Conservation (phyloP, 306 rosid genomes). For the Begonia masoniana region DNA sequence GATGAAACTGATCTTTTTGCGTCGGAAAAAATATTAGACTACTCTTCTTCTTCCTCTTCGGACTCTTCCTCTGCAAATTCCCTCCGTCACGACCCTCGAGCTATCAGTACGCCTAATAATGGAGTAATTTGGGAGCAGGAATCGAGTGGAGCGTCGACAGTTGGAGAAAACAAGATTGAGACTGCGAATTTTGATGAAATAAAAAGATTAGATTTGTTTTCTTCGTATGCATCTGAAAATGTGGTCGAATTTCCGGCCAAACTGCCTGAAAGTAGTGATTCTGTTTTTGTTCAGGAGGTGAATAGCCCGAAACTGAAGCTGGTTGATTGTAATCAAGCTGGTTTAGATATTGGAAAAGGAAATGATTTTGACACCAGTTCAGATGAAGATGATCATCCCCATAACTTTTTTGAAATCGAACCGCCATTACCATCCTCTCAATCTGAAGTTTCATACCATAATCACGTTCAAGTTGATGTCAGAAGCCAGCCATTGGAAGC, state of each 20-base stretch:
- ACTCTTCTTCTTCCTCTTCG: conserved; percentile 11
- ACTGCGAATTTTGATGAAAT: not conserved
- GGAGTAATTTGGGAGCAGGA: not conserved
- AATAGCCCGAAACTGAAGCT: no score
- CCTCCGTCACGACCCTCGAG: not conserved
- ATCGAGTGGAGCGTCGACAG: not conserved
- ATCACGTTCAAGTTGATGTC: not conserved
- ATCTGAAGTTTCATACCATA: not conserved
- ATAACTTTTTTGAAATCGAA: no score
- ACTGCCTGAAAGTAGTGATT: no score
- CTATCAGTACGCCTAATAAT: no score
- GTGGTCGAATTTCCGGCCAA: no score
- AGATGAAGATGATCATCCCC: no score
- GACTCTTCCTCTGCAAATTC: conserved; percentile 1
- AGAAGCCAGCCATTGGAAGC: not conserved
- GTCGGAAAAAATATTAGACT: not conserved
- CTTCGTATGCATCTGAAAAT: no score
- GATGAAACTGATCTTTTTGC: conserved; percentile 9
- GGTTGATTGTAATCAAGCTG: no score
- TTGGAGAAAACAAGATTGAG: not conserved
- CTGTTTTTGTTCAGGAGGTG: no score
- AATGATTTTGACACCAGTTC: no score
- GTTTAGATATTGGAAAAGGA: no score
- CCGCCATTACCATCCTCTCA: not conserved
- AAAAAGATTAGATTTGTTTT: no score